Evolutionary conservation across 2,329 filamentous ascomycete species (phyloP).

Genomic region (Aspergillus pseudoviridinutans): DNA sequence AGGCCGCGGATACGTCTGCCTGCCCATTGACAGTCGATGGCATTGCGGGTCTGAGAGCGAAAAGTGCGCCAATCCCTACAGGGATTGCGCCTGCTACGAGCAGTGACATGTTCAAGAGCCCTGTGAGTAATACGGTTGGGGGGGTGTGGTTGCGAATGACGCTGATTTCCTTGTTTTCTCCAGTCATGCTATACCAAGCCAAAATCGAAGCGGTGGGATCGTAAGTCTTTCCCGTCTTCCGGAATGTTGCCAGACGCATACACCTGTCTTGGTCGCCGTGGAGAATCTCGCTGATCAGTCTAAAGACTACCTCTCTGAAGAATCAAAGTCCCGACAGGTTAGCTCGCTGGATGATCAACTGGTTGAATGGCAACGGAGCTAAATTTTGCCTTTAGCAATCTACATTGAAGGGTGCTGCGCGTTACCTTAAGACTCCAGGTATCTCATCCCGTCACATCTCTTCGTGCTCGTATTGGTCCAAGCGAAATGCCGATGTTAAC

Average conservation of each 20-base stretch:
- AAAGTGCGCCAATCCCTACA: constrained; percentile 64
- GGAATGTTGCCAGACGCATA: not conserved
- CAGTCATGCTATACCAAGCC: constrained; percentile 57
- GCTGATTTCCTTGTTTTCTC: constrained; percentile 15
- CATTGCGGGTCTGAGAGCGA: constrained; percentile 64
- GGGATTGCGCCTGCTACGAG: constrained; percentile 72
- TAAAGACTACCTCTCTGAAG: constrained; percentile 55
- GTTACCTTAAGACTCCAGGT: constrained; percentile 71
- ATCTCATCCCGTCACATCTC: constrained; percentile 5
- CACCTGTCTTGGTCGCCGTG: not conserved
- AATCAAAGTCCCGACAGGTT: constrained; percentile 53
- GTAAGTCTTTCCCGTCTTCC: constrained; percentile 51
- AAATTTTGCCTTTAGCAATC: constrained; percentile 49
- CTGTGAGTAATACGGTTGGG: constrained; percentile 45
- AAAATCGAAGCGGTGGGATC: constrained; percentile 77
- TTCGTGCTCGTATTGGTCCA: not conserved
- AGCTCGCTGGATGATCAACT: constrained; percentile 3
- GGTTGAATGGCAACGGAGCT: constrained; percentile 1
- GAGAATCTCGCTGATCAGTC: not conserved
- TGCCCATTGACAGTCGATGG: constrained; percentile 59
- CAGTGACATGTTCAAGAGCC: constrained; percentile 79
- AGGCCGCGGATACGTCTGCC: constrained; percentile 11
- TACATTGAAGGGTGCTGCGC: constrained; percentile 78
- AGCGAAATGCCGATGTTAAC: not conserved
- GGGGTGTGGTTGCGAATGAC: not conserved